Evolutionary conservation across 352 stramenopile genomes (phyloP).

Genomic region (Pythium chondricola): DNA sequence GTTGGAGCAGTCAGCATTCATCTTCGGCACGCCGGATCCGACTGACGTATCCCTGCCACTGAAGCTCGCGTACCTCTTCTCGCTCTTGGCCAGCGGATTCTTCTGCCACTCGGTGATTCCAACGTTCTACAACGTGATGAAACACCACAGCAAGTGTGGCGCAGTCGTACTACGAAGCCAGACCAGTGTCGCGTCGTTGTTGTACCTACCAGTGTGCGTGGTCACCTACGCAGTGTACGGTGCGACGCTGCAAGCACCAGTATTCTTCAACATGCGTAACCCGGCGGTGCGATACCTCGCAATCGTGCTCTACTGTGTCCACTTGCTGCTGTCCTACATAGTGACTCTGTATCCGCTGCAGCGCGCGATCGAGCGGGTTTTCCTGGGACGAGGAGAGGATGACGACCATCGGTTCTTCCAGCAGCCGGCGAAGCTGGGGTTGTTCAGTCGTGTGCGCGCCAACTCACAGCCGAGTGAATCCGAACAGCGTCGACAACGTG

Average conservation of each 20-base stretch:
- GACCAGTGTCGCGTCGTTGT: conserved; percentile 32
- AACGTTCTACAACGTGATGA: conserved; percentile 75
- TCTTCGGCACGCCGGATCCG: conserved; percentile 62
- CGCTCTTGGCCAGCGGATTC: conserved; percentile 53
- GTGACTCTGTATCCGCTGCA: conserved; percentile 65
- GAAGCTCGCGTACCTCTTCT: conserved; percentile 72
- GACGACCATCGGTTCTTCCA: conserved; percentile 2
- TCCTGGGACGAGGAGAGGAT: conserved; percentile 21
- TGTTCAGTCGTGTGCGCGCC: conserved; percentile 5
- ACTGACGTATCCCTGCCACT: conserved; percentile 37
- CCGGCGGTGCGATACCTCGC: conserved; percentile 58
- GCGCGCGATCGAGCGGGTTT: conserved; percentile 50
- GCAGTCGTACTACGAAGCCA: conserved; percentile 45
- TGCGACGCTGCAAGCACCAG: conserved; percentile 58
- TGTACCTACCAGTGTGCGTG: conserved; percentile 73
- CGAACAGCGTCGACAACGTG: conserved; percentile 4
- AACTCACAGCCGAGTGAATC: neutral
- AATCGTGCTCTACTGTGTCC: conserved; percentile 70
- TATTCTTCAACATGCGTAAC: conserved; percentile 85
- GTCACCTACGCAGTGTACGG: conserved; percentile 76
- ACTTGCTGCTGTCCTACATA: conserved; percentile 67
- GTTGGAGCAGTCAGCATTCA: conserved; percentile 47
- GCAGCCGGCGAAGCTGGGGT: conserved; percentile 3
- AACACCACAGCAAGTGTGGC: conserved; percentile 44
- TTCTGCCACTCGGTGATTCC: conserved; percentile 68